A percentile compares a stretch with the other conserved stretches of the same genome.
Evolutionary conservation across 495 filamentous ascomycete genomes (phyloP).

Genomic region (Pyrenula aspistea): DNA sequence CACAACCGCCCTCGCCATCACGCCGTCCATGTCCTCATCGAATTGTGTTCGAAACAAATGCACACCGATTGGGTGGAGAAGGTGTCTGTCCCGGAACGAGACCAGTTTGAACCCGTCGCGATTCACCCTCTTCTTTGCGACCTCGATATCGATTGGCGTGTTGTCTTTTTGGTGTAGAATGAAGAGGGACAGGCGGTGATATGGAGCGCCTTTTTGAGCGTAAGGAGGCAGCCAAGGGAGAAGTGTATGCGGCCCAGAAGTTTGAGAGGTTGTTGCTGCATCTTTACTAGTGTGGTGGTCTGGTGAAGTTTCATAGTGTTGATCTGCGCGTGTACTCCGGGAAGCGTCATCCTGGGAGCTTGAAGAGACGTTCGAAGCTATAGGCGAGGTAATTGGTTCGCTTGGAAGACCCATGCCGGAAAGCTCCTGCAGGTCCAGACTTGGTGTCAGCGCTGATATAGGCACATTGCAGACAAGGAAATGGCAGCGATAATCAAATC

Average conservation of each 20-base stretch:
- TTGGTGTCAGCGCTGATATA: constrained; percentile 40
- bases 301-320: constrained; percentile 20
- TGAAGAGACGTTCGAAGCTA: constrained; percentile 12
- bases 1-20: constrained; percentile 72
- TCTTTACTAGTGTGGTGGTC: background rate
- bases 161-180: constrained; percentile 66
- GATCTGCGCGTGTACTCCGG: constrained; percentile 27
- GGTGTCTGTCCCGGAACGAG: constrained; percentile 54
- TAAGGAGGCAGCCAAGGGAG: constrained; percentile 76
- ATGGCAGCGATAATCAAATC: constrained; percentile 70
- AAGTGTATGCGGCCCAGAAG: constrained; percentile 25
- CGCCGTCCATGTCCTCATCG: constrained; percentile 72
- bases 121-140: constrained; percentile 37
- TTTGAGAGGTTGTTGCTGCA: background rate
- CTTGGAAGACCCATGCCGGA: constrained; percentile 6
- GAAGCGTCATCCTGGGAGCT: background rate
- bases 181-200: constrained; percentile 78
- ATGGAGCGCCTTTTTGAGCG: constrained; percentile 80
- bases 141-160: constrained; percentile 43
- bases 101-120: constrained; percentile 62
- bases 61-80: constrained; percentile 63
- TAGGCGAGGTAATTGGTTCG: constrained; percentile 41
- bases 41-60: constrained; percentile 79
- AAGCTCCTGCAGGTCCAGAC: constrained; percentile 38
- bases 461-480: constrained; percentile 64